Conservation (phyloP, 495 filamentous ascomycete species). For the Podospora anserina region DNA sequence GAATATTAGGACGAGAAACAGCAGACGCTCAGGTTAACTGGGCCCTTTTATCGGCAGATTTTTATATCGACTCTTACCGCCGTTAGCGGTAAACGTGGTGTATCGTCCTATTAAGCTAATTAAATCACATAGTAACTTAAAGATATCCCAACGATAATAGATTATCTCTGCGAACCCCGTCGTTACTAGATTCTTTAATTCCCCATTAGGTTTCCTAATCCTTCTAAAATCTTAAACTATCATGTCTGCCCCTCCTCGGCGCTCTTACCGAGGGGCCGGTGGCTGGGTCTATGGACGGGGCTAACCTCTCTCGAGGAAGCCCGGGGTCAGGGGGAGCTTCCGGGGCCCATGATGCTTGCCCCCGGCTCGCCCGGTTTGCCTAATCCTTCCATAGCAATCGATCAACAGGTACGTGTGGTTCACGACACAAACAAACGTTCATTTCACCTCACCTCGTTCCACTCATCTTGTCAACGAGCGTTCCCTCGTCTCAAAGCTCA, state of each 20-base stretch:
- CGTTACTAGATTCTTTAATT: too few relatives aligned
- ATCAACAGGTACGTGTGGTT: neutral
- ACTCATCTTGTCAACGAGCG: neutral
- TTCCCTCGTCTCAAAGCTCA: neutral
- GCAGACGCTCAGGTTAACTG: too few relatives aligned
- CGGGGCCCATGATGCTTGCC: neutral
- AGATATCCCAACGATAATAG: too few relatives aligned
- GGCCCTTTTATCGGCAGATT: too few relatives aligned
- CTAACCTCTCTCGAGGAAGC: neutral
- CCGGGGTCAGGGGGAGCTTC: neutral
- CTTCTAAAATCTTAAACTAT: too few relatives aligned
- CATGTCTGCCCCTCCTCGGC: conserved; percentile 1
- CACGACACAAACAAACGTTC: neutral
- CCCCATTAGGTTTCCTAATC: too few relatives aligned
- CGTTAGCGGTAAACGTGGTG: too few relatives aligned
- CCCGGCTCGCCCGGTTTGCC: conserved; percentile 1
- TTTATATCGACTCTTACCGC: too few relatives aligned
- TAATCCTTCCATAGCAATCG: neutral
- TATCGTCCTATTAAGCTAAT: too few relatives aligned
- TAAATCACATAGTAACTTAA: too few relatives aligned
- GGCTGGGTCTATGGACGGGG: conserved; percentile 1
- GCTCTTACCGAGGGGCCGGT: conserved; percentile 4
- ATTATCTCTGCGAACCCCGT: too few relatives aligned
- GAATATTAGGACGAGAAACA: too few relatives aligned
- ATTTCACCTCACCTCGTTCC: neutral